Evolutionary conservation across 1,284 basidiomycete genomes (phyloP), one percentile per base, ranked within the genome.

Genomic region (Cryptococcus sp.): DNA sequence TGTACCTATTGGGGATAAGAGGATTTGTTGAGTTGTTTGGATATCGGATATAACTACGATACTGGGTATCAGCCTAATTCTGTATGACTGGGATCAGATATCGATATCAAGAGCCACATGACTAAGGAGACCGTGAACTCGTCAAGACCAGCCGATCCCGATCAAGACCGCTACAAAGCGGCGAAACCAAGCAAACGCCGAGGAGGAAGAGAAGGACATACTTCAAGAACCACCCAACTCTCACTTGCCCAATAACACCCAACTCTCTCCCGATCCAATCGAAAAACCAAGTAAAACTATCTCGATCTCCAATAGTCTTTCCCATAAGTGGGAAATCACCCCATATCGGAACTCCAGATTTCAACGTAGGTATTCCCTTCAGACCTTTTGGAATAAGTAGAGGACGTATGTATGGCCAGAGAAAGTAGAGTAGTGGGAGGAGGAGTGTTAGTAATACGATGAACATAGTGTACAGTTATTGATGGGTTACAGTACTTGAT

Each of bases 11-110:
- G 56, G 57, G 13, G 57, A 49, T 2, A 46, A 14, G 4, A 63
- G 49, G 31, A 65, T 52, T 24, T 51, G 48, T 44, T 65, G 60
- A 32, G 54, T 60, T 49, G 60, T 59, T 22, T 46, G 48, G 32
- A 53, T 52, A 46, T 65, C 63, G 4, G 56, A 50, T 4, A 67
- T 36, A 23, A 65, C 40, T 24, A 67, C 51, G n/a, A 66, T 48
- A 21, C 63, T 66, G 23, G 14, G 39, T 18, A 40, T 52, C 43
- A 52, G 52, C n/a, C n/a, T n/a, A n/a, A n/a, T n/a, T n/a, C n/a
- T n/a, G n/a, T n/a, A n/a, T n/a, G n/a, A n/a, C n/a, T n/a, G n/a
- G n/a, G n/a, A n/a, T n/a, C n/a, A n/a, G n/a, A n/a, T n/a, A n/a
- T n/a, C n/a, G n/a, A n/a, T n/a, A n/a, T n/a, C n/a, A n/a, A n/a